These are phyloP conservation scores for Salvia splendens DNA, from an alignment of 257 asterid genomes.

Conservation along the genomic window DNA sequence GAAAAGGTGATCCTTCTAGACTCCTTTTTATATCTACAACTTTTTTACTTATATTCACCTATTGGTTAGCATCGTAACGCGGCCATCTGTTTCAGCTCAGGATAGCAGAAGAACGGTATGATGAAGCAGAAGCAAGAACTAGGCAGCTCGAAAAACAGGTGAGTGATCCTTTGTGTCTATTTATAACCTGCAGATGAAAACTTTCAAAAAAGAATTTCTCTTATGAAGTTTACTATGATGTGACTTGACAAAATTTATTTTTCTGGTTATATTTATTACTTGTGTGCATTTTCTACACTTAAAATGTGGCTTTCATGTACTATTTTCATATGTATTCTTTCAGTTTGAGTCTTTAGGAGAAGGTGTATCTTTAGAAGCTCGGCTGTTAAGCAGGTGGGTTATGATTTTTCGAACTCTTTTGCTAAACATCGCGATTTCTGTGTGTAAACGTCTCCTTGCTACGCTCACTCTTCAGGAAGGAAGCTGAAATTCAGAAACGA, in stretches of 20 bases:
- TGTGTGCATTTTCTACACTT: conserved; percentile 4
- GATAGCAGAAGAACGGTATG: conserved; percentile 78
- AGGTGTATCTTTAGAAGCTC: conserved; percentile 93
- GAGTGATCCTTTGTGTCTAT: conserved; percentile 7
- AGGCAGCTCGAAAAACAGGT: conserved; percentile 95
- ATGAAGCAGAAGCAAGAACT: conserved; percentile 94
- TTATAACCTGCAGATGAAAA: neutral
- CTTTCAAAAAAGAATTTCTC: too few relatives aligned
- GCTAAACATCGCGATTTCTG: conserved; percentile 12
- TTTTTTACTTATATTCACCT: neutral
- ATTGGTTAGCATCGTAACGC: conserved; percentile 32
- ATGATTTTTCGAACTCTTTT: conserved; percentile 28
- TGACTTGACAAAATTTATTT: neutral
- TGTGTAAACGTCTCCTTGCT: conserved; percentile 26
- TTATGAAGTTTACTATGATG: too few relatives aligned
- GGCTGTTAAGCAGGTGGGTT: conserved; percentile 84
- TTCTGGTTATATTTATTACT: neutral
- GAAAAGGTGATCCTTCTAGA: conserved; percentile 66
- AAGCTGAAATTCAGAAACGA: conserved; percentile 92
- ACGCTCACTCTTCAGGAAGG: conserved; percentile 61
- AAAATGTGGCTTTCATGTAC: neutral
- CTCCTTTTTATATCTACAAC: conserved; percentile 7
- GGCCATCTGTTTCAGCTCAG: conserved; percentile 68
- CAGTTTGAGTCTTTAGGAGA: conserved; percentile 94
- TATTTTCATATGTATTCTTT: conserved; percentile 20